A percentile compares a stretch with the other conserved stretches of the same genome.
These are phyloP conservation scores for Phalaenopsis equestris DNA, from an alignment of 106 monocot species.

Conservation along the genomic window DNA sequence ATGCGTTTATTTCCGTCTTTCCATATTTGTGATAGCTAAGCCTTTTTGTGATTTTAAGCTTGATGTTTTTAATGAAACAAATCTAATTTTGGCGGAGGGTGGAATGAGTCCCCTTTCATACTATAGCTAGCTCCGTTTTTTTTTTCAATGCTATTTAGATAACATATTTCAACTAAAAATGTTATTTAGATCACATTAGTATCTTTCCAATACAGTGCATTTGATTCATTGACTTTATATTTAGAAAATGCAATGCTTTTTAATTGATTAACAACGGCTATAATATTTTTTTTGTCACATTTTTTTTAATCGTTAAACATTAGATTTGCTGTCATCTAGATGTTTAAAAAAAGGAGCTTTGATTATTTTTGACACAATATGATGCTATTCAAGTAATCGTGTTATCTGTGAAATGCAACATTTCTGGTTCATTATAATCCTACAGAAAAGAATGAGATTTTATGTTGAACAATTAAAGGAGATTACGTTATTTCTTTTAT, in stretches of 20 bases:
- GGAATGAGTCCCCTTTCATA: background rate
- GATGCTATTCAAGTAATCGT: background rate
- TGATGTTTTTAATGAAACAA: background rate
- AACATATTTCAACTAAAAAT: background rate
- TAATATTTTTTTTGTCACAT: background rate
- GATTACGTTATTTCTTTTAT: background rate
- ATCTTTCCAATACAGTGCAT: too few relatives aligned
- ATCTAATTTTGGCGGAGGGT: background rate
- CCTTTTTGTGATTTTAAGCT: background rate
- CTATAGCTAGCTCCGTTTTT: background rate
- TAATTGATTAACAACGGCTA: too few relatives aligned
- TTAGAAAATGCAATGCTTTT: too few relatives aligned
- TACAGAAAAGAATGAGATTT: background rate
- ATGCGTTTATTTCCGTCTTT: background rate
- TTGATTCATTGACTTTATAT: too few relatives aligned
- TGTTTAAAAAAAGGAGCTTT: background rate
- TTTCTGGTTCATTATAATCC: background rate
- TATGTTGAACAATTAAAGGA: background rate
- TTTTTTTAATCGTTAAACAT: background rate
- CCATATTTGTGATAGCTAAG: background rate
- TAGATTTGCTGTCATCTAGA: background rate
- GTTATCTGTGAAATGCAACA: background rate
- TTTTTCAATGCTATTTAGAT: background rate
- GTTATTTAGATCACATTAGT: background rate
- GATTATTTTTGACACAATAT: background rate